Evolutionary conservation across 257 asterid genomes (phyloP), one percentile per base, ranked within the genome.

Genomic region (Ilex aquifolium): DNA sequence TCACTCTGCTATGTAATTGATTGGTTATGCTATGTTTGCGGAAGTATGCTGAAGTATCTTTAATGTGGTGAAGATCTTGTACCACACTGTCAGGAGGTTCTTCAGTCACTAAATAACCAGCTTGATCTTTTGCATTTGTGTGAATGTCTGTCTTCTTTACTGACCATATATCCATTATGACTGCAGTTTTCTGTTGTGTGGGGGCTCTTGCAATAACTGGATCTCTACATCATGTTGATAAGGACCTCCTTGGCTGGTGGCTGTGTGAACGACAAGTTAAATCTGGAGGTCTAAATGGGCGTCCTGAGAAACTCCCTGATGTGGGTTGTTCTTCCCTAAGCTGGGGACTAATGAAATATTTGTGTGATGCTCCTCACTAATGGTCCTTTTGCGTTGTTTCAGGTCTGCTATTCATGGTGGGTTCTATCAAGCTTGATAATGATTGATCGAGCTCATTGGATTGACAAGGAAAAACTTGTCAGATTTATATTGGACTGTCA

Each of bases 341-440:
- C 31, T 21, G 17, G 30, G 8, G 8, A 9, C 8, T 29, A 39
- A 44, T 9, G n/a, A 16, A 31, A 49, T 46, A 14, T 32, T 42
- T 61, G 27, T 57, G 56, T 52, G 57, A 29, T 42, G 61, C 32
- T 64, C 39, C 29, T 69, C 29, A n/a, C 12, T 44, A 13, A 44
- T 78, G 5, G 48, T 69, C 17, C 13, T 51, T 31, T 67, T 56
- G 60, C 11, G 59, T 44, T 32, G 68, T 42, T 62, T n/a, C 84
- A 92, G 99, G 99, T 92, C 10, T 89, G 99, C 86, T 92, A 92
- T 75, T 87, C 99, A 5, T 92, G 99, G 99, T 92, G 97, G 99
- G 99, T 92, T 66, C 96, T 92, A 58, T 79, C 90, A 61, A 89
- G 99, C 66, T 87, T 92, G 76, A 87, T 83, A 75, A 83, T 92